Conservation (phyloP, 495 filamentous ascomycete genomes). For the Amorphotheca resinae region DNA sequence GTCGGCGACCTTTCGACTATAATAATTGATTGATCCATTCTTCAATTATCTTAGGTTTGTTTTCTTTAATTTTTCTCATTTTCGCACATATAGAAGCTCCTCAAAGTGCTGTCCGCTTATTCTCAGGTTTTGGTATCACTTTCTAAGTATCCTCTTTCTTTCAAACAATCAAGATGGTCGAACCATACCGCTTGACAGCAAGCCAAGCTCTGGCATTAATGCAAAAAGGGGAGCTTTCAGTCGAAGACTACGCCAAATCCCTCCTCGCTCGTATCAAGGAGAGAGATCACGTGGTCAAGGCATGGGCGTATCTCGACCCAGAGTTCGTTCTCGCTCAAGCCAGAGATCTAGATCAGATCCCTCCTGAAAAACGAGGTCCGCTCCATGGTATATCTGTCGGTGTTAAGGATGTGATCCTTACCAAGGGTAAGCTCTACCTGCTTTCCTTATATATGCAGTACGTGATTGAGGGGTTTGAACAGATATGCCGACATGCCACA, state of each 20-base stretch:
- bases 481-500: constrained; percentile 41
- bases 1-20: too few relatives aligned
- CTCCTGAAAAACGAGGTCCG: constrained; percentile 32
- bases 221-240: constrained; percentile 27
- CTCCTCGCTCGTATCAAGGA: constrained; percentile 35
- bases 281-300: constrained; percentile 36
- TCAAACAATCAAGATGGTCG: constrained; percentile 19
- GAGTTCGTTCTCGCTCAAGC: constrained; percentile 37
- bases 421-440: constrained; percentile 28
- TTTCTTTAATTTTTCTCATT: too few relatives aligned
- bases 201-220: constrained; percentile 26
- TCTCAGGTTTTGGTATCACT: too few relatives aligned
- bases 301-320: constrained; percentile 38
- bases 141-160: too few relatives aligned
- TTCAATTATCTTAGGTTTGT: too few relatives aligned
- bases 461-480: too few relatives aligned
- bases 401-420: constrained; percentile 47
- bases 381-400: constrained; percentile 42
- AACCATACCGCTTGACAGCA: constrained; percentile 28
- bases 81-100: too few relatives aligned
- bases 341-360: constrained; percentile 34
- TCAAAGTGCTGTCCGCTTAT: too few relatives aligned
- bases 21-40: too few relatives aligned
- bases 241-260: constrained; percentile 39
- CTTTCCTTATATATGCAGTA: too few relatives aligned